Conservation (phyloP, 2,329 filamentous ascomycete species). For the Endocalyx cinctus region DNA sequence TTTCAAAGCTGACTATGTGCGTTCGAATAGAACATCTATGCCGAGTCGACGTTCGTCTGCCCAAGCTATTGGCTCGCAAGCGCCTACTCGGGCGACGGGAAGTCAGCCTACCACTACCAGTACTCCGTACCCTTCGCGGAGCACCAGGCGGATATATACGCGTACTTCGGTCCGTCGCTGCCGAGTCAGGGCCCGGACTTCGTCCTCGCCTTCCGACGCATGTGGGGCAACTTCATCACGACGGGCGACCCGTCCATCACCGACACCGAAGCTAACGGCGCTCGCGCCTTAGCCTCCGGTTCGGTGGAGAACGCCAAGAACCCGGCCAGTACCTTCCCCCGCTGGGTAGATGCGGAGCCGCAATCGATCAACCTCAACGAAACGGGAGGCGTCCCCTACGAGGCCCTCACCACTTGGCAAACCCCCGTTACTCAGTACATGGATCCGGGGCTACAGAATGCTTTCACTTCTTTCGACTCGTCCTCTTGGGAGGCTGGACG, state of each 20-base stretch:
- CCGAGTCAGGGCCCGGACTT: constrained; percentile 18
- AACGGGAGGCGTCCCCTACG: constrained; percentile 16
- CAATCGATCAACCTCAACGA: constrained; percentile 19
- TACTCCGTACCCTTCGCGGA: constrained; percentile 31
- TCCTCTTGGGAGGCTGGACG: constrained; percentile 39
- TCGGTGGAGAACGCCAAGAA: not conserved
- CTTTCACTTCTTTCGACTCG: constrained; percentile 32
- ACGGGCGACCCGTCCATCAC: constrained; percentile 30
- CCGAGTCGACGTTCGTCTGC: constrained; percentile 49
- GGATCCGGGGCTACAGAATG: constrained; percentile 2
- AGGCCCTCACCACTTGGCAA: constrained; percentile 24
- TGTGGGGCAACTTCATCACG: constrained; percentile 37
- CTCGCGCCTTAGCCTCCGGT: constrained; percentile 2
- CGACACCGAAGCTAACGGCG: constrained; percentile 1
- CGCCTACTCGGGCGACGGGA: constrained; percentile 32
- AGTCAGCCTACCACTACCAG: constrained; percentile 38
- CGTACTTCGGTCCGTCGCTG: constrained; percentile 24
- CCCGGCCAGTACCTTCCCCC: constrained; percentile 2
- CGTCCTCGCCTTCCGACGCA: constrained; percentile 14
- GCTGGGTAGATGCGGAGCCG: constrained; percentile 4
- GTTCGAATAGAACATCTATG: constrained; percentile 34
- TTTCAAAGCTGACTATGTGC: not conserved
- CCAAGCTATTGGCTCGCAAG: constrained; percentile 47
- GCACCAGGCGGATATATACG: constrained; percentile 29
- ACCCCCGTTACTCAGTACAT: constrained; percentile 2